Percentiles rank a stretch among this genome's conserved stretches.
These are phyloP conservation scores for Sphagnum fallax DNA, from an alignment of 228 moss, liverwort and hornwort genomes.

Conservation along the genomic window DNA sequence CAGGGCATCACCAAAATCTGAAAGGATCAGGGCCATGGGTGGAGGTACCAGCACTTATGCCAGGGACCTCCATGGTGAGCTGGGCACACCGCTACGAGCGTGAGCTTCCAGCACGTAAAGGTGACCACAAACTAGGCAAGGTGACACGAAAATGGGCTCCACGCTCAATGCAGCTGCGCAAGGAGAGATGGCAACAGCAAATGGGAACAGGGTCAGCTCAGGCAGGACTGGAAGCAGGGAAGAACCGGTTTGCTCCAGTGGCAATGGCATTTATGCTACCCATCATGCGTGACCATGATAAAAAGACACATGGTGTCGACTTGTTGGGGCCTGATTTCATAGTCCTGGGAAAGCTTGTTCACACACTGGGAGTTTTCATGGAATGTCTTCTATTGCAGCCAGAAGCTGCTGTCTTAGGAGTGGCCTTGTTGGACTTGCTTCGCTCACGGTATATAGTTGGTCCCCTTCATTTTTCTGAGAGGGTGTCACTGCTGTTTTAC, in stretches of 20 bases:
- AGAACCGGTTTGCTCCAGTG: constrained; percentile 60
- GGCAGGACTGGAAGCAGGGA: constrained; percentile 1
- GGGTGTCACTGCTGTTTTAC: too few species aligned
- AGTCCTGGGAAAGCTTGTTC: constrained; percentile 74
- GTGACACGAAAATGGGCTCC: constrained; percentile 66
- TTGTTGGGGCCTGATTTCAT: constrained; percentile 77
- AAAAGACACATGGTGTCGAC: constrained; percentile 65
- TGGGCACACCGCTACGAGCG: constrained; percentile 87
- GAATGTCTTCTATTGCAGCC: constrained; percentile 69
- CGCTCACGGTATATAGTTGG: constrained; percentile 53
- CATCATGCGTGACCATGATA: constrained; percentile 89
- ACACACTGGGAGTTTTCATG: constrained; percentile 83
- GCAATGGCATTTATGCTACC: constrained; percentile 93
- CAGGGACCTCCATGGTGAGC: constrained; percentile 48
- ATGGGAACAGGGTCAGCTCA: not conserved
- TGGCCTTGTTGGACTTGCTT: constrained; percentile 68
- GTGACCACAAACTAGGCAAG: constrained; percentile 48
- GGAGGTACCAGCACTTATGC: constrained; percentile 52
- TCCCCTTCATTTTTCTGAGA: not conserved
- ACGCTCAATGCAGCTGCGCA: constrained; percentile 70
- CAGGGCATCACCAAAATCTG: constrained; percentile 32
- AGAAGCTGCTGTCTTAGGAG: constrained; percentile 74
- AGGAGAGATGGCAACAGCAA: constrained; percentile 17
- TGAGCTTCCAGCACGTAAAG: constrained; percentile 59
- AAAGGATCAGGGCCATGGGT: constrained; percentile 80